Conservation (phyloP, 2,329 filamentous ascomycete species). For the Aspergillus tubingensis region DNA sequence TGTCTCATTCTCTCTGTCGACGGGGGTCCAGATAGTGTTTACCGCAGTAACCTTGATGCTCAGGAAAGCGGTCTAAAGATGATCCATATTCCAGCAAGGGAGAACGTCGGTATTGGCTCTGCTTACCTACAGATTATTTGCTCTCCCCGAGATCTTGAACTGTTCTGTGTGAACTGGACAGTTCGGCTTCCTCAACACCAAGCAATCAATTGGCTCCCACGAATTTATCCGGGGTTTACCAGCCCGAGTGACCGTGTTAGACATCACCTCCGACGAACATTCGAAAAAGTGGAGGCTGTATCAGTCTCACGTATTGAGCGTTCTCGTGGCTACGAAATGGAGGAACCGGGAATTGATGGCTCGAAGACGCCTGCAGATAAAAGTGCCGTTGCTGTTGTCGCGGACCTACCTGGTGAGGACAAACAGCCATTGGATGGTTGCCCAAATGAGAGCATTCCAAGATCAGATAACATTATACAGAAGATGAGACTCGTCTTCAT, state of each 20-base stretch:
- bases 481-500: neutral
- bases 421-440: neutral
- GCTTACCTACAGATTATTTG: conserved; percentile 29
- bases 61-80: conserved; percentile 15
- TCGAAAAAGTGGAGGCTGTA: neutral
- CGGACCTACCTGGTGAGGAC: neutral
- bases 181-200: conserved; percentile 14
- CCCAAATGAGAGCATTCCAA: neutral
- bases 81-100: conserved; percentile 21
- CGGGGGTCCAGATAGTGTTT: conserved; percentile 33
- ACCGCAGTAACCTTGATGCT: conserved; percentile 20
- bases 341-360: neutral
- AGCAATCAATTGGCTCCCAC: conserved; percentile 29
- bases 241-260: conserved; percentile 11
- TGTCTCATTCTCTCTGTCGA: conserved; percentile 31
- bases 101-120: conserved; percentile 15
- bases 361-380: neutral
- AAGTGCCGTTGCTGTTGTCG: neutral
- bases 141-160: conserved; percentile 23
- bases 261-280: conserved; percentile 15
- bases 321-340: neutral
- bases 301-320: neutral
- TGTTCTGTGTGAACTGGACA: conserved; percentile 32
- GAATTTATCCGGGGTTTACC: conserved; percentile 23
- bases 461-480: too few relatives aligned